These are phyloP conservation scores for Fraxinus americana DNA, from an alignment of 257 asterid species.

Conservation along the genomic window DNA sequence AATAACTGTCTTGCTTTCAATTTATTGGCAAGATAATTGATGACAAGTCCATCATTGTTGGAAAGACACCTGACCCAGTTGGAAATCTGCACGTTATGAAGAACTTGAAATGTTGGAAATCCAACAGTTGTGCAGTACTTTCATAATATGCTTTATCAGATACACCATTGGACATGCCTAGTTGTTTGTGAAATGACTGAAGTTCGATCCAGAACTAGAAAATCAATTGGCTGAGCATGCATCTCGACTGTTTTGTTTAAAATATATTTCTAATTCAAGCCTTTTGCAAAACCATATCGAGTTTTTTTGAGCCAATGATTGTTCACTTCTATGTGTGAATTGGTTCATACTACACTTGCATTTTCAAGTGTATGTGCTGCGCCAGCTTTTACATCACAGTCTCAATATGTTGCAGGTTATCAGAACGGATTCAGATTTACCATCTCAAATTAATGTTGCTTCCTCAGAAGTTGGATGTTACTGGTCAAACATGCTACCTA, in stretches of 20 bases:
- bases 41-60: not conserved
- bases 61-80: not conserved
- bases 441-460: conserved; percentile 6
- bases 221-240: not conserved
- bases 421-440: conserved; percentile 12
- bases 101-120: not conserved
- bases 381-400: not conserved
- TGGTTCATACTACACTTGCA: not conserved
- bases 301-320: not conserved
- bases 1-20: not conserved
- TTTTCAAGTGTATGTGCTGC: too few species aligned
- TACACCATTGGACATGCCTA: not conserved
- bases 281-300: not conserved
- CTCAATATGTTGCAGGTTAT: conserved; percentile 29
- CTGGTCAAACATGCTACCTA: conserved; percentile 29
- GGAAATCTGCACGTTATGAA: not conserved
- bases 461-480: not conserved
- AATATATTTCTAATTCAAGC: not conserved
- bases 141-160: not conserved
- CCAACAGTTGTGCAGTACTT: not conserved
- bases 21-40: not conserved
- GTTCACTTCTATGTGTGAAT: not conserved
- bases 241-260: not conserved
- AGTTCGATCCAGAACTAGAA: not conserved
- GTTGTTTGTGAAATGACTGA: not conserved